These are phyloP conservation scores for Nannochloris sp. DNA, from an alignment of 139 green algal genomes.

Conservation along the genomic window DNA sequence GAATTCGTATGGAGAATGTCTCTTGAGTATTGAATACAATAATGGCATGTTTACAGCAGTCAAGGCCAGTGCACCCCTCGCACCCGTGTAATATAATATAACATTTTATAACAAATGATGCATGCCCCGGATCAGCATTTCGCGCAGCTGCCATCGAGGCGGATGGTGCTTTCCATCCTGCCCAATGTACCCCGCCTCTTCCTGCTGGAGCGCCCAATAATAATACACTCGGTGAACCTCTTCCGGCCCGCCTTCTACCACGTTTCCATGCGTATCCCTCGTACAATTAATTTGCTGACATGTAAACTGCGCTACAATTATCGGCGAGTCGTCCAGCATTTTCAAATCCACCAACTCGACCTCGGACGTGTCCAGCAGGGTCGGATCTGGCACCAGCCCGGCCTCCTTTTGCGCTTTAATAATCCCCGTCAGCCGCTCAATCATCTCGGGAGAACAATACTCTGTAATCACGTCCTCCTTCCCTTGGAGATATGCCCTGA, in stretches of 20 bases:
- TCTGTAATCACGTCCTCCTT: constrained; percentile 48
- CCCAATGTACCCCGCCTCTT: constrained; percentile 53
- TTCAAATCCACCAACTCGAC: constrained; percentile 80
- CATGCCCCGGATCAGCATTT: constrained; percentile 71
- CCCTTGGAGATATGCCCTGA: constrained; percentile 58
- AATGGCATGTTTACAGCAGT: background rate
- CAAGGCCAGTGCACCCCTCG: background rate
- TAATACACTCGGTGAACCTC: constrained; percentile 55
- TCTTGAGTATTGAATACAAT: background rate
- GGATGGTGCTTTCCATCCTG: constrained; percentile 60
- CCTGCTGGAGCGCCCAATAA: constrained; percentile 47
- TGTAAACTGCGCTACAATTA: constrained; percentile 70
- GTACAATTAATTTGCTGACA: constrained; percentile 83
- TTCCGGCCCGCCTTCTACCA: constrained; percentile 73
- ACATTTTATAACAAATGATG: constrained; percentile 50
- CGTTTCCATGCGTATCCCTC: constrained; percentile 84
- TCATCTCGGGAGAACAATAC: constrained; percentile 72
- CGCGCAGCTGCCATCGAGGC: constrained; percentile 73
- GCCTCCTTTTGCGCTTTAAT: constrained; percentile 37
- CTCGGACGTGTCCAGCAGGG: constrained; percentile 85
- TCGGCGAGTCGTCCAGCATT: constrained; percentile 70
- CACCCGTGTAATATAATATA: no score
- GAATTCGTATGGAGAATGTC: background rate
- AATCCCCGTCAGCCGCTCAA: constrained; percentile 72
- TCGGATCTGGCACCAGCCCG: constrained; percentile 60